These are phyloP conservation scores for Vitis rotundifolia DNA, from an alignment of 164 flowering plant species.

Conservation along the genomic window DNA sequence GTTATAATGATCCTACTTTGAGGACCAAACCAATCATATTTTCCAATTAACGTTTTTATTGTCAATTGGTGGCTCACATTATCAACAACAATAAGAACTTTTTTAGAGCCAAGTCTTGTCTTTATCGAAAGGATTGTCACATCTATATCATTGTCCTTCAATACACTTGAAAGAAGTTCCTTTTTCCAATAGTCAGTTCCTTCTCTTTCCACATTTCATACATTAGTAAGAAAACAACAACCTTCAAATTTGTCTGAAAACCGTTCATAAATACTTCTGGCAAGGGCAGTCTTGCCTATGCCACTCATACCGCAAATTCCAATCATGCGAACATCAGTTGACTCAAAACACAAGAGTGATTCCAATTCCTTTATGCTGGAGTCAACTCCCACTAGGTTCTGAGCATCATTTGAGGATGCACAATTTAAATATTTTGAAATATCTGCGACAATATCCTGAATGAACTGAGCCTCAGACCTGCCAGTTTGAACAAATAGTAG, in stretches of 20 bases:
- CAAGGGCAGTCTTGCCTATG: constrained; percentile 1
- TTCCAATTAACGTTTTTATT: not conserved
- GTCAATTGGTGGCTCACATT: not conserved
- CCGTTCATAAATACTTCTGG: not conserved
- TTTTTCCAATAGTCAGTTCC: not conserved
- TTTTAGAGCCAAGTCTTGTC: not conserved
- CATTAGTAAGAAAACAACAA: not conserved
- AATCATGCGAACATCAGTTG: no score
- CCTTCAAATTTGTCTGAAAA: not conserved
- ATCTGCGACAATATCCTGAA: no score
- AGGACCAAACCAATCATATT: not conserved
- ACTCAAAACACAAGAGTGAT: no score
- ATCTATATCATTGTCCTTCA: not conserved
- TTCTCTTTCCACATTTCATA: not conserved
- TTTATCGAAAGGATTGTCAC: not conserved
- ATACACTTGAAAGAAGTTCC: not conserved
- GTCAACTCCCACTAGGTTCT: no score
- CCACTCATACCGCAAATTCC: not conserved
- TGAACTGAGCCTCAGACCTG: no score
- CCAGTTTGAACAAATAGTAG: no score
- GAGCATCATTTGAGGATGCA: no score
- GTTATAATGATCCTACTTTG: constrained; percentile 21
- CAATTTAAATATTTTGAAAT: no score
- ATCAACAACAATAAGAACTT: constrained; percentile 7
- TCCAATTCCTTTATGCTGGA: no score